phyloP scores from a whole-genome alignment of 2,329 filamentous ascomycete species.

The Talaromyces islandicus region DNA sequence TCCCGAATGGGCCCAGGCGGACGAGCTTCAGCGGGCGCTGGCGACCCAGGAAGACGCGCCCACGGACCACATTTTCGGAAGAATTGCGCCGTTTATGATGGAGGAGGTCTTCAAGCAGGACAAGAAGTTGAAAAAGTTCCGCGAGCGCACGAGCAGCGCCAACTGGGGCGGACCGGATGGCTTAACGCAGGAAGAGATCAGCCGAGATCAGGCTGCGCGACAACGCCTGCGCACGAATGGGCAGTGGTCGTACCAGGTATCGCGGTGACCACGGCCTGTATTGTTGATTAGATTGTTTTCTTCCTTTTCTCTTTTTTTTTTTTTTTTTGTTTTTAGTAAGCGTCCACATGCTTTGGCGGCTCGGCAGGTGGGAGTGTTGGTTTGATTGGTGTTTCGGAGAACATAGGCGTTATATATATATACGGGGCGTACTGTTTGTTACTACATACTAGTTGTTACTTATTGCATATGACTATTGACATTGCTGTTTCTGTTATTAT shows the following conservation, averaged over 20 bases:
- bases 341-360: conserved; percentile 1
- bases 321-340: neutral
- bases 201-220: conserved; percentile 70
- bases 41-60: conserved; percentile 67
- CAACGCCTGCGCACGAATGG: conserved; percentile 76
- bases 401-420: neutral
- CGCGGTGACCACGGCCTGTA: neutral
- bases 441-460: neutral
- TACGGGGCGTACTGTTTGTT: neutral
- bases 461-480: no score
- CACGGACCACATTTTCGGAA: conserved; percentile 86
- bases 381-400: neutral
- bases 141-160: conserved; percentile 84
- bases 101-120: conserved; percentile 93
- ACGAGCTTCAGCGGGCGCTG: conserved; percentile 69
- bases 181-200: conserved; percentile 81
- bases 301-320: neutral
- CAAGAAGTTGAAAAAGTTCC: conserved; percentile 83
- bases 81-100: conserved; percentile 82
- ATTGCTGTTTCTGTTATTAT: neutral
- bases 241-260: conserved; percentile 69
- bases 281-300: conserved; percentile 3
- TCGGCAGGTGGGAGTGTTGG: neutral
- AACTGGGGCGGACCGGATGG: conserved; percentile 82
- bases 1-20: conserved; percentile 83